phyloP scores from a whole-genome alignment of 2,329 filamentous ascomycete species.

The Chrysoporthe cubensis region DNA sequence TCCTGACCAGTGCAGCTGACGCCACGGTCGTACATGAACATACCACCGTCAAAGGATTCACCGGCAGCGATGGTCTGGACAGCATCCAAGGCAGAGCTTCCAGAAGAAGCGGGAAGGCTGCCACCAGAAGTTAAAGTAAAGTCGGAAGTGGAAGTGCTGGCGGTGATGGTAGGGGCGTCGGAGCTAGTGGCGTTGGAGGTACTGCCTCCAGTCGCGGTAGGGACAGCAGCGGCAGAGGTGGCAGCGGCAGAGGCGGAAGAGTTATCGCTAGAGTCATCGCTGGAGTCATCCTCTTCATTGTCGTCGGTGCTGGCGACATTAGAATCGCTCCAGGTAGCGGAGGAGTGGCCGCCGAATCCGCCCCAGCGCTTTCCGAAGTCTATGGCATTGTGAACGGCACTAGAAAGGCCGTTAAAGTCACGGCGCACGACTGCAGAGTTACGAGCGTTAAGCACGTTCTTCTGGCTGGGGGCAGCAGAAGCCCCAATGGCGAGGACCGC shows the following conservation, averaged over 20 bases:
- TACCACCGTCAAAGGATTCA: slow-evolving; percentile 38
- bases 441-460: neutral
- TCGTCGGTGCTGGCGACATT: neutral
- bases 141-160: neutral
- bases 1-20: slow-evolving; percentile 29
- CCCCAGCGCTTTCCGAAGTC: neutral
- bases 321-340: neutral
- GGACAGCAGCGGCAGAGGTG: neutral
- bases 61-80: slow-evolving; percentile 27
- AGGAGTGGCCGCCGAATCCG: neutral
- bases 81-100: slow-evolving; percentile 19
- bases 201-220: neutral
- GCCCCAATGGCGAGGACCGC: neutral
- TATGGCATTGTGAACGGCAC: neutral
- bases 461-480: slow-evolving; percentile 1
- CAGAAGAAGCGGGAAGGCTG: slow-evolving; percentile 23
- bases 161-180: neutral
- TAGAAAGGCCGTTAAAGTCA: neutral
- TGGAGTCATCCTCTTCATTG: neutral
- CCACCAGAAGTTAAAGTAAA: slow-evolving; percentile 11
- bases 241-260: neutral
- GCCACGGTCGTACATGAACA: slow-evolving; percentile 35
- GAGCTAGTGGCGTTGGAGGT: neutral
- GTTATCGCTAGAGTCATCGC: neutral
- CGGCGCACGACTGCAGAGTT: neutral